Base-by-base conservation (phyloP, 176 grass and related monocot species). In the Panicum miliaceum region DNA sequence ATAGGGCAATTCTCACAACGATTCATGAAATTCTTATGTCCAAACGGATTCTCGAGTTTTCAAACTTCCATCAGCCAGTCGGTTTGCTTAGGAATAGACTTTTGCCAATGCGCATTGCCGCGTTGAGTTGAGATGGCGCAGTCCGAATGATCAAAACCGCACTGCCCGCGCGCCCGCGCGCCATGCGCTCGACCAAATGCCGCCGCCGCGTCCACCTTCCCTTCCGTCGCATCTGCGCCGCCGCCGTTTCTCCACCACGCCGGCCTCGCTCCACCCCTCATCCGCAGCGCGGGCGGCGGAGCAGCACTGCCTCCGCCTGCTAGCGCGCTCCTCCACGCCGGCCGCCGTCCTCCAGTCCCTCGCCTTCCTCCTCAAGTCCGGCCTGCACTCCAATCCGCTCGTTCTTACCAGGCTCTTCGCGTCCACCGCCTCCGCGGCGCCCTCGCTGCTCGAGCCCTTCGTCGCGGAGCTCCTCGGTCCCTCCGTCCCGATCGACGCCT, bases 391-490 rank as follows among this genome's bases (percentile, higher is more conserved):
- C 78, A 90, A 86, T 56, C 64, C 88, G 23, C 88, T 90, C 7
- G 88, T 90, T 78, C 83, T 90, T 73, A 90, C 88, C 72, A 71
- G 64, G 72, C 83, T 90, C 83, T 82, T 82, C 84, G 78, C 86
- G 38, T 48, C 67, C 58, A 40, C 81, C 20, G 85, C 78, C 61
- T 37, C 68, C 72, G 78, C 87, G 20, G 78, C 88, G 19, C 81
- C 84, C 32, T 79, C 85, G 67, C 89, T 91, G 19, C 86, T 94
- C 74, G 86, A 90, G 32, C 86, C 92, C 84, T 71, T 94, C 56
- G 80, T 85, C 46, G 68, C 73, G 25, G 43, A 84, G 7, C 87
- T 89, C 63, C 84, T 91, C 52, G 34, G 23, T 3, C 66, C 92
- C 1, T 61, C 70, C 59, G 34, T 86, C 11, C 65, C 79, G 9